A percentile compares a stretch with the other conserved stretches of the same genome.
These are phyloP conservation scores for Gynostemma pentaphyllum DNA, from an alignment of 306 rosid species.

Conservation along the genomic window DNA sequence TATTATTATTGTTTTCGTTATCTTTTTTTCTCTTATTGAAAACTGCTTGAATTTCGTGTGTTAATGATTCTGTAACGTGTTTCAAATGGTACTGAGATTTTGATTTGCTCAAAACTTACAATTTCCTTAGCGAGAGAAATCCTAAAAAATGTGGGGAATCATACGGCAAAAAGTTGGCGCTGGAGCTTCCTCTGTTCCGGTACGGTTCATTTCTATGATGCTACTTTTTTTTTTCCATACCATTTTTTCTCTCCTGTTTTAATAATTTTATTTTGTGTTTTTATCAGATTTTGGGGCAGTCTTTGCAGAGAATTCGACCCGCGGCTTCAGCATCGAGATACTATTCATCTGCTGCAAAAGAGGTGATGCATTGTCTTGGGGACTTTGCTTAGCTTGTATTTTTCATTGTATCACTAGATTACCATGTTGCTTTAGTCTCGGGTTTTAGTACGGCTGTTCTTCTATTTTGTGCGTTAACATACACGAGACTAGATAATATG, in stretches of 20 bases:
- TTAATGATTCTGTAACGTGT: background rate
- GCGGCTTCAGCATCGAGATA: slow-evolving; percentile 43
- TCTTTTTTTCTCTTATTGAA: background rate
- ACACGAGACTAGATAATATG: background rate
- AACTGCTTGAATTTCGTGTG: background rate
- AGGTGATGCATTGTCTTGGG: slow-evolving; percentile 27
- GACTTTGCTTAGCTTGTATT: background rate
- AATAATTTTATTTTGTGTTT: background rate
- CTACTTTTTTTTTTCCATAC: background rate
- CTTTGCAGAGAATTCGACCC: slow-evolving; percentile 48
- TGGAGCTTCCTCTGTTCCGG: slow-evolving; percentile 31
- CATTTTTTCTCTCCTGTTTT: background rate
- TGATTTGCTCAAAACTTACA: background rate
- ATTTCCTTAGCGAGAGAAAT: slow-evolving; percentile 5
- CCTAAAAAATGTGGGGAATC: slow-evolving; percentile 68
- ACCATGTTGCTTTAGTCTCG: background rate
- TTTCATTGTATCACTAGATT: background rate
- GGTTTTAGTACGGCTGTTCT: background rate
- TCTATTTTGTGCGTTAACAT: background rate
- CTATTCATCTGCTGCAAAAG: slow-evolving; percentile 56
- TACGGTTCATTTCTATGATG: background rate
- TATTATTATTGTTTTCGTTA: background rate
- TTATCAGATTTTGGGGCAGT: slow-evolving; percentile 14
- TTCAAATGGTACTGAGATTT: background rate
- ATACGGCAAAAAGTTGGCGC: slow-evolving; percentile 43